phyloP scores from a whole-genome alignment of 2,329 filamentous ascomycete genomes.

The Cercospora berteroae region DNA sequence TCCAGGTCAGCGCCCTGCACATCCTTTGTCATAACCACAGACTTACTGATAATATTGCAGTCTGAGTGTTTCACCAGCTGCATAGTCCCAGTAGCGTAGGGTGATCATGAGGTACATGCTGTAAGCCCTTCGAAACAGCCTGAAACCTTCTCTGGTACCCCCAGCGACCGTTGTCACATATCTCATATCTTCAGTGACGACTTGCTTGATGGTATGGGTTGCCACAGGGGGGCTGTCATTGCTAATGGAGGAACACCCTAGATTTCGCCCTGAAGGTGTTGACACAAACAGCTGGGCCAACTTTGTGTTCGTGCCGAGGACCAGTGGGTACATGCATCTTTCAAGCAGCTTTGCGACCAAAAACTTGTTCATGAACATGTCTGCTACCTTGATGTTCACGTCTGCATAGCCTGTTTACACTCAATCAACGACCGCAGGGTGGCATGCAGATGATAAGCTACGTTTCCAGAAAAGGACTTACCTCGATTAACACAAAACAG shows the following conservation, averaged over 20 bases:
- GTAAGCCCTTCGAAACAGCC: neutral
- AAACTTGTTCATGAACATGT: neutral
- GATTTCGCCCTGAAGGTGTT: constrained; percentile 5
- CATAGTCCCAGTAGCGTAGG: constrained; percentile 1
- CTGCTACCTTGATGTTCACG: neutral
- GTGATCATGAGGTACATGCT: neutral
- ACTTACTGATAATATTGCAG: neutral
- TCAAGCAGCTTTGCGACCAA: constrained; percentile 3
- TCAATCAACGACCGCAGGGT: neutral
- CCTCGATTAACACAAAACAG: constrained; percentile 1
- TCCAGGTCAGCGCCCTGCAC: neutral
- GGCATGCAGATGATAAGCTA: neutral
- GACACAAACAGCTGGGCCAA: neutral
- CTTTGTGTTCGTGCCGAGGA: neutral
- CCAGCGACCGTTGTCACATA: neutral
- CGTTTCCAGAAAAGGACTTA: neutral
- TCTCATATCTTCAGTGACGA: constrained; percentile 9
- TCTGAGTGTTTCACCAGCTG: neutral
- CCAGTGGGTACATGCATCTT: constrained; percentile 6
- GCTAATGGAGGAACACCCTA: constrained; percentile 3
- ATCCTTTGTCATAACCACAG: neutral
- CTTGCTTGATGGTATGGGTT: constrained; percentile 4
- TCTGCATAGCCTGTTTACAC: neutral
- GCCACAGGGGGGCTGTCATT: neutral
- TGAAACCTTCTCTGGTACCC: neutral